phyloP scores from a whole-genome alignment of 1,139 yeast genomes.

The Petasospora fabianii region DNA sequence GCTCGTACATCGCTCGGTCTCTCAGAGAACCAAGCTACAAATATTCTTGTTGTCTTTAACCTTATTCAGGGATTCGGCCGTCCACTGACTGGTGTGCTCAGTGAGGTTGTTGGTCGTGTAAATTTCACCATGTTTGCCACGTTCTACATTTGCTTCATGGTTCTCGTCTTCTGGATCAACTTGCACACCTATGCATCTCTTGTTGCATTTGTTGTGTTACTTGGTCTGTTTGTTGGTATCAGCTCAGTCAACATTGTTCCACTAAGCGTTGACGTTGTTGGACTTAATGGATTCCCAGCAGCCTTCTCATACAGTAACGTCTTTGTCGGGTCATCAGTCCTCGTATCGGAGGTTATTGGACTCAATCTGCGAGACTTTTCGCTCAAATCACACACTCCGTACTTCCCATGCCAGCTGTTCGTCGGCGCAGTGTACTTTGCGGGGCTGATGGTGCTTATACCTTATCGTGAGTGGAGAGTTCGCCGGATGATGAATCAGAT shows the following conservation, averaged over 20 bases:
- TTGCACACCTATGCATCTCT: conserved; percentile 43
- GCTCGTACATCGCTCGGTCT: conserved; percentile 49
- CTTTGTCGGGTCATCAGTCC: conserved; percentile 29
- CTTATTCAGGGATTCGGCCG: conserved; percentile 54
- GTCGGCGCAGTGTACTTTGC: conserved; percentile 36
- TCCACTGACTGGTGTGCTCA: conserved; percentile 44
- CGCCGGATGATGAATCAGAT: conserved; percentile 23
- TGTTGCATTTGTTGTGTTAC: conserved; percentile 42
- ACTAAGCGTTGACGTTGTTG: conserved; percentile 46
- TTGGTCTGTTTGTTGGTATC: conserved; percentile 50
- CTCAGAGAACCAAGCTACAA: conserved; percentile 43
- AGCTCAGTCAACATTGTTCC: conserved; percentile 55
- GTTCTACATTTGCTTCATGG: conserved; percentile 33
- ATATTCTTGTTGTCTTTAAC: conserved; percentile 47
- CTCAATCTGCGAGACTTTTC: conserved; percentile 35
- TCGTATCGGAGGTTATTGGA: conserved; percentile 45
- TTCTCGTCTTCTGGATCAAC: conserved; percentile 50
- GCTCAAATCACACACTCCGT: conserved; percentile 30
- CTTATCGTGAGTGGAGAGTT: conserved; percentile 33
- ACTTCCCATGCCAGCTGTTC: conserved; percentile 41
- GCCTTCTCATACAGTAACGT: conserved; percentile 32
- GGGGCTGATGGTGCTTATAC: conserved; percentile 30
- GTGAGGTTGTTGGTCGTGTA: conserved; percentile 47
- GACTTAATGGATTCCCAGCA: conserved; percentile 32
- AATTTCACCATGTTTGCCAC: conserved; percentile 38